phyloP scores from a whole-genome alignment of 148 eudicot species.

The Vaccinium macrocarpon region DNA sequence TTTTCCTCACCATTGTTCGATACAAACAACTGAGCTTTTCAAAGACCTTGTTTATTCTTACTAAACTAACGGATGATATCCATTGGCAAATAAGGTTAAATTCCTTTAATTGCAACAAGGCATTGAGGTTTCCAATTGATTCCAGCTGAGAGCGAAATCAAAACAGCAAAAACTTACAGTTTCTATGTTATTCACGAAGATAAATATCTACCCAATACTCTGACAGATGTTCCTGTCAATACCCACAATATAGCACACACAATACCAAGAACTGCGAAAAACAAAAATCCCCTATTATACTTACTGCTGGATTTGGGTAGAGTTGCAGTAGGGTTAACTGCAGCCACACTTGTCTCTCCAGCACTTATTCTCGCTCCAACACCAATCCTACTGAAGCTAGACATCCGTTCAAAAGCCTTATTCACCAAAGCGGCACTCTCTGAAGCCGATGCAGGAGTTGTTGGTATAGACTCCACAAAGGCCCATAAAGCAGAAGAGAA shows the following conservation, averaged over 20 bases:
- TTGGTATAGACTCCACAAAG: conserved; percentile 81
- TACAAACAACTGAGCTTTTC: neutral
- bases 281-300: conserved; percentile 37
- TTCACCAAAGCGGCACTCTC: conserved; percentile 69
- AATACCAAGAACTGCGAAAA: conserved; percentile 53
- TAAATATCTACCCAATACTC: conserved; percentile 25
- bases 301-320: conserved; percentile 26
- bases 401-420: conserved; percentile 66
- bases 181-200: conserved; percentile 25
- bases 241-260: conserved; percentile 64
- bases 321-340: conserved; percentile 32
- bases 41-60: neutral
- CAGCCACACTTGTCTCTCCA: conserved; percentile 30
- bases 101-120: neutral
- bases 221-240: conserved; percentile 36
- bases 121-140: conserved; percentile 1
- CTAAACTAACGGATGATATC: neutral
- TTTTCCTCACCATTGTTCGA: neutral
- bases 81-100: neutral
- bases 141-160: conserved; percentile 2
- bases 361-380: conserved; percentile 40
- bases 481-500: conserved; percentile 70
- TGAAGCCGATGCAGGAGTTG: conserved; percentile 91
- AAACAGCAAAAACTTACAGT: neutral
- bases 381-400: conserved; percentile 65